These are phyloP conservation scores for Psilocybe subaeruginosa DNA, from an alignment of 768 basidiomycete species.

Conservation along the genomic window DNA sequence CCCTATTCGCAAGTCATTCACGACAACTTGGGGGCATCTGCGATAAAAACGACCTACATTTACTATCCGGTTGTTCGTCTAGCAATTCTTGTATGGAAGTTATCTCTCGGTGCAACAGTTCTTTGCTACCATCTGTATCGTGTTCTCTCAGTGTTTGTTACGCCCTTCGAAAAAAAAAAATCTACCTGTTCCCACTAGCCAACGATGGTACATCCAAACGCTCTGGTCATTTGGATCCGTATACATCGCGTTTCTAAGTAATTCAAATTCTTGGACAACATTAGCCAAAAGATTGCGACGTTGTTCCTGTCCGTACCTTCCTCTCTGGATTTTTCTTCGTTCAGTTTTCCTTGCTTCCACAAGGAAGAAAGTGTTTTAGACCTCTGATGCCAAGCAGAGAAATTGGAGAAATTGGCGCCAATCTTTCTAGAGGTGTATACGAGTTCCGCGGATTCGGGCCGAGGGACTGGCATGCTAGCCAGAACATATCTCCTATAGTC, in stretches of 20 bases:
- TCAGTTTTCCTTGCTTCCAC: conserved; percentile 61
- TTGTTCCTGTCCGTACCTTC: conserved; percentile 54
- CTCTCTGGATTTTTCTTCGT: conserved; percentile 60
- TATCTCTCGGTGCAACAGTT: conserved; percentile 75
- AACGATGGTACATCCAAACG: conserved; percentile 98
- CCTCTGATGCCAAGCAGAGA: conserved; percentile 98
- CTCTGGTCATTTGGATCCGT: conserved; percentile 97
- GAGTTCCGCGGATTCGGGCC: conserved; percentile 69
- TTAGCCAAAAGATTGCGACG: not conserved
- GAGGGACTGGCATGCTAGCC: conserved; percentile 61
- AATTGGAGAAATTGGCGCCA: conserved; percentile 93
- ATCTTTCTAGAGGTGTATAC: conserved; percentile 90
- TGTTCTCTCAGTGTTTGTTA: not conserved
- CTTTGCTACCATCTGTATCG: conserved; percentile 57
- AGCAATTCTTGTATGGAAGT: conserved; percentile 78
- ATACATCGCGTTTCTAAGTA: conserved; percentile 93
- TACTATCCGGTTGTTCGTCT: conserved; percentile 89
- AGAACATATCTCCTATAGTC: conserved; percentile 89
- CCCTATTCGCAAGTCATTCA: conserved; percentile 55
- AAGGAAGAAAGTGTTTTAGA: conserved; percentile 75
- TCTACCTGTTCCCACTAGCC: conserved; percentile 85
- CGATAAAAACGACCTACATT: conserved; percentile 56
- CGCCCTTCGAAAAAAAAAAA: not conserved
- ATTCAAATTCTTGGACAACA: conserved; percentile 74
- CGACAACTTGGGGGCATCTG: not conserved